Base-by-base conservation (phyloP, 352 stramenopile genomes). In the Pythium guiyangense region DNA sequence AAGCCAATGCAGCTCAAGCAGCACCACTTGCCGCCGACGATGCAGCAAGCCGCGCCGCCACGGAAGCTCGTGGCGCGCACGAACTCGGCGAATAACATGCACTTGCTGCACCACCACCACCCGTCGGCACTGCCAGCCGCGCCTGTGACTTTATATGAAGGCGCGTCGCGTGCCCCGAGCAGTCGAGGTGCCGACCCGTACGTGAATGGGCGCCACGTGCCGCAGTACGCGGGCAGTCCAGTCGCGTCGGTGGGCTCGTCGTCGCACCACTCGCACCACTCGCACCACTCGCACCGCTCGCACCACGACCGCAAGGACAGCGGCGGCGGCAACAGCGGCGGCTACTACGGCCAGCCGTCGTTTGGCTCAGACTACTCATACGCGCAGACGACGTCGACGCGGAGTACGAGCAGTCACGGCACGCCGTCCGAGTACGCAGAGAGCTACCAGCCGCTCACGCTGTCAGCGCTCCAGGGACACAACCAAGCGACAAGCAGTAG, bases 321-420 rank as follows among this genome's bases (percentile, higher is more conserved):
- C 31, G 8, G 31, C 31, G 31, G 31, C 5, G 31, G 31, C 31
- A 37, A 37, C 8, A 37, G 31, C 31, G 9, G 43, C 14, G 43
- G 20, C n/a, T 49, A 49, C 43, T 27, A 49, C 20, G 43, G 22
- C 18, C 20, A 49, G 43, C 43, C 43, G 42, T 67, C 64, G 31
- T 70, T 57, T 26, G 56, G 57, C 48, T 72, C 61, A 11, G 61
- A 69, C 42, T 50, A 64, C 50, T 61, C 59, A 29, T 68, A 63
- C 49, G 34, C 57, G 3, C 47, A 63, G 50, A 52, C 49, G 46
- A 55, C 49, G 42, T 51, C 31, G 39, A 67, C 35, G 57, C 40
- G 31, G 51, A 60, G 45, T 35, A 60, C 37, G 17, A 63, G 58
- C 50, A 68, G 60, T 49, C 56, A 50, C 20, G 44, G 59, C 39